These are phyloP conservation scores for Bacidia rubella DNA, from an alignment of 495 filamentous ascomycete genomes.

Conservation along the genomic window DNA sequence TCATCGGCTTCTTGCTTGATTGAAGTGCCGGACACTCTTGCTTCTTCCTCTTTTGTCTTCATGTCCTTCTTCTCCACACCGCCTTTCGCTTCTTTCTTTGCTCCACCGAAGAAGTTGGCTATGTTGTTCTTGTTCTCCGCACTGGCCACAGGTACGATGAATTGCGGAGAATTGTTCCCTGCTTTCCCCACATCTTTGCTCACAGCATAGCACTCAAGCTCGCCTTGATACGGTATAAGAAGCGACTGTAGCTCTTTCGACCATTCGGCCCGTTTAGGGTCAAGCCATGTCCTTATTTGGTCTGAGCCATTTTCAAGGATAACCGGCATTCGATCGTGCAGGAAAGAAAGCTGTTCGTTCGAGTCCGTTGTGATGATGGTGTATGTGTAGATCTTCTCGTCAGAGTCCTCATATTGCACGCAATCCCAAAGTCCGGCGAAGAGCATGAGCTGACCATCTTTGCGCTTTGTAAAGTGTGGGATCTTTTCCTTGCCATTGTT, in stretches of 20 bases:
- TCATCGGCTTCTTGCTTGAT: slow-evolving; percentile 26
- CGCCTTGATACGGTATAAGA: slow-evolving; percentile 62
- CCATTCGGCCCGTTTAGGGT: slow-evolving; percentile 60
- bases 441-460: slow-evolving; percentile 73
- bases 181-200: slow-evolving; percentile 87
- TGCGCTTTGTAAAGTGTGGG: slow-evolving; percentile 68
- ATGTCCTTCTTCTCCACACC: slow-evolving; percentile 16
- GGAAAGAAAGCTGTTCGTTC: slow-evolving; percentile 62
- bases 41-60: slow-evolving; percentile 14
- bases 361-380: slow-evolving; percentile 84
- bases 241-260: slow-evolving; percentile 61
- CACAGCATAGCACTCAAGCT: slow-evolving; percentile 76
- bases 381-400: slow-evolving; percentile 68
- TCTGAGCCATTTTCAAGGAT: slow-evolving; percentile 68
- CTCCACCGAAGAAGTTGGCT: slow-evolving; percentile 73
- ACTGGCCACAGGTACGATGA: slow-evolving; percentile 70
- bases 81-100: slow-evolving; percentile 27
- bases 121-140: slow-evolving; percentile 84
- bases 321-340: slow-evolving; percentile 93
- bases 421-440: slow-evolving; percentile 90
- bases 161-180: slow-evolving; percentile 74
- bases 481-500: slow-evolving; percentile 61
- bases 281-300: slow-evolving; percentile 64
- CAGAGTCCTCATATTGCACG: slow-evolving; percentile 56
- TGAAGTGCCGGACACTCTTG: slow-evolving; percentile 18